These are phyloP conservation scores for Alternaria arborescens DNA, from an alignment of 2,329 filamentous ascomycete genomes.

Conservation along the genomic window DNA sequence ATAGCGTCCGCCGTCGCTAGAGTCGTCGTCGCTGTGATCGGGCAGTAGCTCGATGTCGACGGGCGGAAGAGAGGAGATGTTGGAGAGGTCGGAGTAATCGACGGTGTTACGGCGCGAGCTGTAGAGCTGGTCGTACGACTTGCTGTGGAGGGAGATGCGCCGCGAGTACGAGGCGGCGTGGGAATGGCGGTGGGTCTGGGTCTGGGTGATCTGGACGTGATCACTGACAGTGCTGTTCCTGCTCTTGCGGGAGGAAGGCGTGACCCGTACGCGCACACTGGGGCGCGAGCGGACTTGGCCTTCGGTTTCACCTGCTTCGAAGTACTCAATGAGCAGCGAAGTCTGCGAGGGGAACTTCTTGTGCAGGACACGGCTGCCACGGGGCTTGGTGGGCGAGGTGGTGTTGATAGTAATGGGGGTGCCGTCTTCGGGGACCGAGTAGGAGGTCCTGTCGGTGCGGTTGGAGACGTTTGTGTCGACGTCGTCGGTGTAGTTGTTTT, in stretches of 20 bases:
- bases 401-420: conserved; percentile 93
- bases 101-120: conserved; percentile 35
- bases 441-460: conserved; percentile 74
- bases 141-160: conserved; percentile 69
- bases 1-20: conserved; percentile 69
- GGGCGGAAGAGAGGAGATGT: conserved; percentile 72
- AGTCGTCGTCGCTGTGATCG: conserved; percentile 73
- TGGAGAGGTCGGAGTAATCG: conserved; percentile 80
- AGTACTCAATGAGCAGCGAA: conserved; percentile 92
- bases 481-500: conserved; percentile 57
- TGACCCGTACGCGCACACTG: conserved; percentile 82
- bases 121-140: conserved; percentile 50
- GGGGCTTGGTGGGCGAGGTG: conserved; percentile 69
- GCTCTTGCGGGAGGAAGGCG: conserved; percentile 68
- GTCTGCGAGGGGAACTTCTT: conserved; percentile 76
- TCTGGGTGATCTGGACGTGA: conserved; percentile 85
- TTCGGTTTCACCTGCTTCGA: conserved; percentile 78
- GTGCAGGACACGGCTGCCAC: conserved; percentile 59
- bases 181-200: conserved; percentile 67
- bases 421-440: conserved; percentile 84
- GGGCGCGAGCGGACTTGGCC: conserved; percentile 73
- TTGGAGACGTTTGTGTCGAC: conserved; percentile 74
- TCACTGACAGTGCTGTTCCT: conserved; percentile 67
- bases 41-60: conserved; percentile 89
- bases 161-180: conserved; percentile 74